Base-by-base conservation (phyloP, 441 rosid species). In the Erysimum cheiri region DNA sequence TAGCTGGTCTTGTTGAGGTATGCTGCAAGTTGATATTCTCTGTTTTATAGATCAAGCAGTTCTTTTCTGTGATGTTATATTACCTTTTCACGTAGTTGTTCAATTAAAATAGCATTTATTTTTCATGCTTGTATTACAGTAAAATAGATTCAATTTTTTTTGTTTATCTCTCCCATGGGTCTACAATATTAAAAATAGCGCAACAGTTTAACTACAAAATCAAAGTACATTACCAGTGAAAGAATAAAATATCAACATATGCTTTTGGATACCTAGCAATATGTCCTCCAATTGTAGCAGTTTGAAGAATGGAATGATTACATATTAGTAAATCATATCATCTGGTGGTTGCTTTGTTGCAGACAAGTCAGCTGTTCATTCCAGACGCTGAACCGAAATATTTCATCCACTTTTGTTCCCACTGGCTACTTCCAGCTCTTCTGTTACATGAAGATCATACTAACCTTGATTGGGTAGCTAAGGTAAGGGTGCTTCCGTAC, bases 351-450 rank as follows among this genome's bases (percentile, higher is more conserved):
- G 12, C 69, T 81, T 44, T 71, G 29, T 72, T 73, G 77, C 84
- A 91, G 97, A 83, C 87, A 77, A 77, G 98, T 9, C 83, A 83
- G 35, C 83, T 89, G 75, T 90, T 93, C 67, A 75, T 89, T 70
- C 80, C 70, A 58, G 88, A 86, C 64, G 82, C 89, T 40, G 93
- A 93, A 76, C 94, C 97, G 6, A 78, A 86, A 71, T 77, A 76
- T 80, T 96, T 96, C 80, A 74, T 96, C 75, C 97, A 87, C 83
- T 87, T 83, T 75, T 91, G 94, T 77, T 89, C 93, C 80, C 81
- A 77, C 35, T 93, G 99, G 99, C 91, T 96, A 78, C 93, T 96
- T 80, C 97, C 99, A 61, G 97, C 96, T 73, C 83, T 93, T 57
- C 52, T 88, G 72, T 75, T 91, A 77, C 76, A 86, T 49, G 91